These are phyloP conservation scores for Graphium sp. DNA, from an alignment of 2,329 filamentous ascomycete species.

Conservation along the genomic window DNA sequence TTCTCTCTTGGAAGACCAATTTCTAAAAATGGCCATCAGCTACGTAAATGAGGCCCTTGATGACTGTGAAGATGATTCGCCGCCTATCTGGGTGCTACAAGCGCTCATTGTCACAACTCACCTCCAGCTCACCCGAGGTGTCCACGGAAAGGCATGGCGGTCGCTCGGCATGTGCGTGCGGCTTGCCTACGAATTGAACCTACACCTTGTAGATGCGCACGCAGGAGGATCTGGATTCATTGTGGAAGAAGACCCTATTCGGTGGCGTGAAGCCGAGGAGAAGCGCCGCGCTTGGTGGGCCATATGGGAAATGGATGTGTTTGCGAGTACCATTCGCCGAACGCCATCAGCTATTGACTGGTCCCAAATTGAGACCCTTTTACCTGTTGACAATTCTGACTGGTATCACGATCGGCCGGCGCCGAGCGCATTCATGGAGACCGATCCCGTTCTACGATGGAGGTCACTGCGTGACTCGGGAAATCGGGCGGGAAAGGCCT, in stretches of 20 bases:
- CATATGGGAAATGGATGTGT: slow-evolving; percentile 24
- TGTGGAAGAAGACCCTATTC: slow-evolving; percentile 5
- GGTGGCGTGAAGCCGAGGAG: slow-evolving; percentile 15
- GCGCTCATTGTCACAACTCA: slow-evolving; percentile 15
- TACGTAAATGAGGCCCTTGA: slow-evolving; percentile 13
- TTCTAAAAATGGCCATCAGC: slow-evolving; percentile 9
- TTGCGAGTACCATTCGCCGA: slow-evolving; percentile 19
- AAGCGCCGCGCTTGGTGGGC: slow-evolving; percentile 20
- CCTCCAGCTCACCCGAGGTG: slow-evolving; percentile 16
- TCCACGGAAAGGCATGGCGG: slow-evolving; percentile 18
- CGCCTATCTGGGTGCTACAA: slow-evolving; percentile 17
- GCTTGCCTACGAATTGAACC: slow-evolving; percentile 16
- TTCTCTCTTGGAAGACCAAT: too few species aligned
- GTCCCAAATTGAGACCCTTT: slow-evolving; percentile 15
- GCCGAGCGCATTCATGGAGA: slow-evolving; percentile 13
- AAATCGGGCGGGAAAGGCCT: slow-evolving; percentile 16
- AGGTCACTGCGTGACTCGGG: slow-evolving; percentile 12
- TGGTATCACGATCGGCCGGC: slow-evolving; percentile 13
- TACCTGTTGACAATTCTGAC: slow-evolving; percentile 15
- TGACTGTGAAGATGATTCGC: slow-evolving; percentile 13
- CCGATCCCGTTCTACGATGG: slow-evolving; percentile 14
- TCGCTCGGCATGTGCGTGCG: slow-evolving; percentile 12
- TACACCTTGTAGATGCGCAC: slow-evolving; percentile 12
- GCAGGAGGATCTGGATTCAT: slow-evolving; percentile 3
- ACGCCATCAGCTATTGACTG: slow-evolving; percentile 17